Conservation (phyloP, 2,329 filamentous ascomycete species). For the Fusarium sulawesiense region DNA sequence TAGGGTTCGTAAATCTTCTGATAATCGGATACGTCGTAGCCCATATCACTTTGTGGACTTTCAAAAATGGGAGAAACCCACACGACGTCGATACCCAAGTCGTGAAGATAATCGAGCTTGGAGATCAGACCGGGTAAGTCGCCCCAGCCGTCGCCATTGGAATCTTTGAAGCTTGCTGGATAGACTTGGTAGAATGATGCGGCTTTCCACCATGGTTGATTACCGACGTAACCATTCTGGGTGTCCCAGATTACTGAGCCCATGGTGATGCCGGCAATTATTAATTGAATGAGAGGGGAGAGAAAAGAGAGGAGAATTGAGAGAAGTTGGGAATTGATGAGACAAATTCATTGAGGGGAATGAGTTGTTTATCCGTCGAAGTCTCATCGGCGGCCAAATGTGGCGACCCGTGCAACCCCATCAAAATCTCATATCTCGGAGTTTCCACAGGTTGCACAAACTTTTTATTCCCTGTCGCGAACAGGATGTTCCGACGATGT, state of each 20-base stretch:
- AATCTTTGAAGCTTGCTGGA: constrained; percentile 68
- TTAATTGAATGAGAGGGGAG: no score
- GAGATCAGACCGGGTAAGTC: constrained; percentile 74
- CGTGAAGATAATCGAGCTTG: constrained; percentile 71
- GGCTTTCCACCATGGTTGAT: constrained; percentile 59
- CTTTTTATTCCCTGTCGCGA: not conserved
- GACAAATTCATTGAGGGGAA: constrained; percentile 4
- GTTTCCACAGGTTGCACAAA: not conserved
- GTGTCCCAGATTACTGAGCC: constrained; percentile 50
- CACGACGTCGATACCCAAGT: constrained; percentile 71
- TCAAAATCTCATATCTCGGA: not conserved
- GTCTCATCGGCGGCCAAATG: not conserved
- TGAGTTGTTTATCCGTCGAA: constrained; percentile 13
- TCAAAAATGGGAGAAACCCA: constrained; percentile 67
- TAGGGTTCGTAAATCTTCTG: constrained; percentile 73
- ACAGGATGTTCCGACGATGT: not conserved
- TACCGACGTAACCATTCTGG: constrained; percentile 48
- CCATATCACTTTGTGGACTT: constrained; percentile 75
- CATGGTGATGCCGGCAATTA: constrained; percentile 38
- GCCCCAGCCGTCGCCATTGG: constrained; percentile 71
- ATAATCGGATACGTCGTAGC: constrained; percentile 79
- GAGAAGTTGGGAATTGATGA: rapidly evolving
- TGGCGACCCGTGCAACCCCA: constrained; percentile 10
- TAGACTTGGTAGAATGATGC: constrained; percentile 65
- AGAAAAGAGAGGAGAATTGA: no score